Base-by-base conservation (phyloP, 495 filamentous ascomycete genomes). In the Podospora pseudocomata region DNA sequence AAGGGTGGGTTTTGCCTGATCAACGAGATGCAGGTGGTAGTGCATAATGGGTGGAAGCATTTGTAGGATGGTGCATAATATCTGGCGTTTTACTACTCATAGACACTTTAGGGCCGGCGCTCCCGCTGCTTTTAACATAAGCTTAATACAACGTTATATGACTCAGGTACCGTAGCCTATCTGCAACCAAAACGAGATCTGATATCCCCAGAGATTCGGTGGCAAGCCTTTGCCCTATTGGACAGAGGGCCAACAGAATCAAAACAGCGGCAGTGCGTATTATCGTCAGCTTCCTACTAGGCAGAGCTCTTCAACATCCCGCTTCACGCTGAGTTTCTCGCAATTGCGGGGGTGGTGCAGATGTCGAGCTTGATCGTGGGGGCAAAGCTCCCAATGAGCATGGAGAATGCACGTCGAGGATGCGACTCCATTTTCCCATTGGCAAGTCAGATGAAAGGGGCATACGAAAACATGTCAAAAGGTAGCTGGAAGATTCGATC, bases 1-100 rank as follows among this genome's bases (percentile, higher is more conserved):
- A 81, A 75, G 1, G 89, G 86, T n/a, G 79, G 80, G 58, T 83
- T 85, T 61, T 95, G 92, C 74, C 79, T 93, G 65, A 86, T 94
- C 63, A 88, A 94, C 78, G 91, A 93, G 80, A 94, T 94, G 92
- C 92, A 95, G 76, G 85, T 95, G 53, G 79, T 94, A 68, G 84
- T 86, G 72, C 70, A 82, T 61, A 90, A 90, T 75, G 92, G 92
- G 19, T 95, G 91, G 91, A 84, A 82, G 64, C 92, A 94, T 84
- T 80, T 93, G 59, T 92, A 74, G 67, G 19, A 16, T 16, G 15
- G 0, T 49, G 39, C 13, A 49, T 16, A 49, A 3, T 49, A 49
- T 49, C 2, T 49, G 39, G 39, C 9, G 7, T 49, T 11, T 49
- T 49, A 49, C 39, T 13, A 2, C 13, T 49, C 6, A 49, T 49